phyloP scores from a whole-genome alignment of 371 early-diverging fungal genomes.

The Chytridiales sp. region DNA sequence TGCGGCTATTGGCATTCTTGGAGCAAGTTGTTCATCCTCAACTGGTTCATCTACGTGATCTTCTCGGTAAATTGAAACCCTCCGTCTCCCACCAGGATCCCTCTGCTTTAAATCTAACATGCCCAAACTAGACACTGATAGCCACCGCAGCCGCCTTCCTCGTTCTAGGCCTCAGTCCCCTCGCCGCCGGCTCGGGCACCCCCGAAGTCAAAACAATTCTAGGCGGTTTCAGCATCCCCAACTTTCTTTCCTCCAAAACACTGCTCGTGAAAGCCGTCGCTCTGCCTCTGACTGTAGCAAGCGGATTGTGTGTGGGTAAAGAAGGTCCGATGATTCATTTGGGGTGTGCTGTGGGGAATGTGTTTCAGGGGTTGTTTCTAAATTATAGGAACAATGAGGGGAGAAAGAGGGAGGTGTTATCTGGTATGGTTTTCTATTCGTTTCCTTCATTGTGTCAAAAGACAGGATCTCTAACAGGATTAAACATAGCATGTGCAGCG shows the following conservation, averaged over 20 bases:
- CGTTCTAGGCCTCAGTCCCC: slow-evolving; percentile 32
- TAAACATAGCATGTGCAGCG: slow-evolving; percentile 72
- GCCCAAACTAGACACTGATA: slow-evolving; percentile 33
- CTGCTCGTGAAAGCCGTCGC: slow-evolving; percentile 25
- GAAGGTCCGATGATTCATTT: slow-evolving; percentile 96
- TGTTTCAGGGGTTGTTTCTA: slow-evolving; percentile 76
- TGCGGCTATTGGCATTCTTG: slow-evolving; percentile 41
- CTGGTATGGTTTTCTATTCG: slow-evolving; percentile 40
- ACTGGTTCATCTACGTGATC: slow-evolving; percentile 39
- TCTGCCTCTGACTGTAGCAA: slow-evolving; percentile 56
- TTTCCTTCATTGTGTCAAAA: background rate
- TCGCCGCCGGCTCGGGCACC: slow-evolving; percentile 39
- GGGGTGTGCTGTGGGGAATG: slow-evolving; percentile 85
- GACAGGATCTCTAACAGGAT: too few species aligned
- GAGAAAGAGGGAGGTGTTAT: slow-evolving; percentile 84
- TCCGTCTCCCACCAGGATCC: too few species aligned
- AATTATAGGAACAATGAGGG: slow-evolving; percentile 59
- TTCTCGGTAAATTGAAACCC: too few species aligned
- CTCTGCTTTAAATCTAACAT: background rate
- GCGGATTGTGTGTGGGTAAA: slow-evolving; percentile 89
- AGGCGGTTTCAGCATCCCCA: slow-evolving; percentile 31
- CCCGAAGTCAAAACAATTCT: slow-evolving; percentile 40
- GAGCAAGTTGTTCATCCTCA: slow-evolving; percentile 34
- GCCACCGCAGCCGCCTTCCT: slow-evolving; percentile 32
- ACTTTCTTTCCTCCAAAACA: slow-evolving; percentile 26